Base-by-base conservation (phyloP, 305 asterid species). In the Fraxinus platypoda region DNA sequence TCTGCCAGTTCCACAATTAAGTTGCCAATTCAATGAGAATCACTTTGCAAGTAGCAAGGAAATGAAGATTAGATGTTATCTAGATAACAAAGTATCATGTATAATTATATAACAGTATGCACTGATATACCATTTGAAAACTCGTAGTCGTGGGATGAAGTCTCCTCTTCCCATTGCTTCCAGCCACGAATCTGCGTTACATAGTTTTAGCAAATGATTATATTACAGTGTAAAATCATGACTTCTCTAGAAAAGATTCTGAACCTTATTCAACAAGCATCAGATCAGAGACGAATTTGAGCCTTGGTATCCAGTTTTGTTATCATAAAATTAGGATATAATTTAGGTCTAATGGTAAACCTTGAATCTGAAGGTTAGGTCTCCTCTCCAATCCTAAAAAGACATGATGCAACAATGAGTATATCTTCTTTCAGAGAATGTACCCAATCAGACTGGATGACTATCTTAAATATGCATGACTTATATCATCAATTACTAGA, bases 81-180 rank as follows among this genome's bases (percentile, higher is more conserved):
- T 78, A 78, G 30, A 54, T 49, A 37, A 31, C 46, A 52, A 59
- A 76, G 57, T 35, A 66, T 37, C 25, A 5, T 59, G 8, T 21
- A 34, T 80, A 76, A 62, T 25, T 59, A 59, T 8, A 34, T 80
- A 76, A 46, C 59, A 52, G n/a, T 33, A 37, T 12, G 71, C 23
- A 37, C 12, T 6, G 37, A 35, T 19, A 74, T 89, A 93, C 98
- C 98, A 84, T 90, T 91, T 34, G 94, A 83, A 83, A 92, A 91
- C 88, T 95, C 98, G 46, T 95, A 93, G 84, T 83, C 80, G 79
- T 91, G 93, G 78, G 97, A 79, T 57, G 90, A 81, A 76, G 98
- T 95, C 89, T 95, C 98, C 87, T 83, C 86, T 84, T 95, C 98
- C 98, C 98, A 95, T 31, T 90, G 90, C 85, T 95, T 95, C 98